Evolutionary conservation across 2,329 filamentous ascomycete species (phyloP), one percentile per base, ranked within the genome.

Genomic region (Ceratocystis alfenasii): DNA sequence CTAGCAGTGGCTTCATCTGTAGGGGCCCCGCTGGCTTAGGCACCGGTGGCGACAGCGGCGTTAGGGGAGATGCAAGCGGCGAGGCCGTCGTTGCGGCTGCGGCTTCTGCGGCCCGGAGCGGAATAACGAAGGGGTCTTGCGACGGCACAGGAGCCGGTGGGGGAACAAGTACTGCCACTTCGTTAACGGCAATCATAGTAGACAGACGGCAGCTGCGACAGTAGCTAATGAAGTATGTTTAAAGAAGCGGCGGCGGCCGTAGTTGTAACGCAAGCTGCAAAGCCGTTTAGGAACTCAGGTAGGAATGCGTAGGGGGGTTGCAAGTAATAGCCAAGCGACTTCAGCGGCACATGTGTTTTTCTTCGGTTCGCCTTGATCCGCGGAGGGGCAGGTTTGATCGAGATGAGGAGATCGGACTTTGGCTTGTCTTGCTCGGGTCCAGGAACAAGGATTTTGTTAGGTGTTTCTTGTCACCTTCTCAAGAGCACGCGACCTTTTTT

Each of bases 1-100:
- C 92, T 1, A 85, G 85, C 63, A 87, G 79, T 2, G 90, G 85
- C 0, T 73, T 91, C 87, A 74, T 88, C 80, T 67, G 76, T 72
- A 70, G 76, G 69, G 69, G 73, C 69, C 67, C 72, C 67, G 63
- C 4, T 41, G 36, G 71, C 71, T 60, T 70, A 71, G 46, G 71
- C 70, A 50, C 71, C 71, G 33, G 71, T 71, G 33, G 71, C 68
- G 66, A 70, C 65, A 53, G 65, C 68, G 71, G 66, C 50, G 64
- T 65, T 68, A 55, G 59, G 6, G 50, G 46, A 72, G 68, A 62
- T 71, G 70, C 66, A 72, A 69, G 67, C 66, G 66, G 12, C 48
- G 57, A 17, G 8, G 53, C 36, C 36, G 36, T 41, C 12, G 36
- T 15, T 41, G 36, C 12, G 36, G 36, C 36, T 15, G 36, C 53